Percentiles rank a stretch among this genome's conserved stretches.
Conservation (phyloP, 2,329 filamentous ascomycete genomes). For the Cercospora canescens region DNA sequence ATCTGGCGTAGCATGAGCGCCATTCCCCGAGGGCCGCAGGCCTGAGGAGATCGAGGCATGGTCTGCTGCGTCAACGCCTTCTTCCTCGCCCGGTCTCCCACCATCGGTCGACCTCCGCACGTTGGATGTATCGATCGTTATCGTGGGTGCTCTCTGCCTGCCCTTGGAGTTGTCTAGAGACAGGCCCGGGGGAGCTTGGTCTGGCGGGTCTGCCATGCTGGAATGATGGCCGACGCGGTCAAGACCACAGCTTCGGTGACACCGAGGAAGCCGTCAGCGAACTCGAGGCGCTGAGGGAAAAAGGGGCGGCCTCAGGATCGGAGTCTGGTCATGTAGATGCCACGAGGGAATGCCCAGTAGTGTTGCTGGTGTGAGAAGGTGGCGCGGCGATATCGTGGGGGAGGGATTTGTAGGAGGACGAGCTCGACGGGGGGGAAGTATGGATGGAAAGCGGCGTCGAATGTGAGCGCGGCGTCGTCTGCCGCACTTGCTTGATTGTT, state of each 20-base stretch:
- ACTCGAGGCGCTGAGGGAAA: neutral
- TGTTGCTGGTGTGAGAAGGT: neutral
- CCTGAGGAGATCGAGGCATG: slow-evolving; percentile 13
- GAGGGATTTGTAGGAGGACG: neutral
- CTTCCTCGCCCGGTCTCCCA: slow-evolving; percentile 36
- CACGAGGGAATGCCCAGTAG: neutral
- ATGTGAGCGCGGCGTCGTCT: neutral
- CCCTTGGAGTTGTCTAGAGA: slow-evolving; percentile 5
- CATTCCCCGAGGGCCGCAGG: slow-evolving; percentile 22
- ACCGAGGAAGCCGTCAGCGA: neutral
- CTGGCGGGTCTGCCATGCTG: slow-evolving; percentile 7
- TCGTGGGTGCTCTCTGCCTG: slow-evolving; percentile 47
- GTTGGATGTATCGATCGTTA: slow-evolving; percentile 54
- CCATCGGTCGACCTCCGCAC: slow-evolving; percentile 38
- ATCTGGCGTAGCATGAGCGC: slow-evolving; percentile 43
- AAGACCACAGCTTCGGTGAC: neutral
- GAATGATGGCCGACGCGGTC: neutral
- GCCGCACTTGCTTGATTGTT: neutral
- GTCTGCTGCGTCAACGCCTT: slow-evolving; percentile 34
- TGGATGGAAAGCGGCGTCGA: too few species aligned
- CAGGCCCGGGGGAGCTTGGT: neutral
- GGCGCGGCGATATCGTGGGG: neutral
- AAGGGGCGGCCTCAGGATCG: neutral
- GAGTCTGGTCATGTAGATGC: slow-evolving; percentile 5
- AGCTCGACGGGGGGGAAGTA: neutral